These are phyloP conservation scores for Fusarium liriodendri DNA, from an alignment of 2,329 filamentous ascomycete species.

Conservation along the genomic window DNA sequence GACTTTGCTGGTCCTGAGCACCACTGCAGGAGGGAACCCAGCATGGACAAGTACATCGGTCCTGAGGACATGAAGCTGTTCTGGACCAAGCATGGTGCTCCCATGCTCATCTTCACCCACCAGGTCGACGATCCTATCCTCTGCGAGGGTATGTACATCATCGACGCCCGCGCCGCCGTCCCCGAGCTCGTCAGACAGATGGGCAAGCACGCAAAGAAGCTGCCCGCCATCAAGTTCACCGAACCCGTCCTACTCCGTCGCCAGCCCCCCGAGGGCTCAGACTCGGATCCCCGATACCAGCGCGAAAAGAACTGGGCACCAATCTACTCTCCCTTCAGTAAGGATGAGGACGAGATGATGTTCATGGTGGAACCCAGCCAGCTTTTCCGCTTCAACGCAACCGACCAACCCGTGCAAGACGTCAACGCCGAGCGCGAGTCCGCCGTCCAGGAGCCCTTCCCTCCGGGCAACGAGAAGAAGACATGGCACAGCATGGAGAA, in stretches of 20 bases:
- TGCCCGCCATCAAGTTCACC: constrained; percentile 32
- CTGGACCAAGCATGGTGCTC: constrained; percentile 37
- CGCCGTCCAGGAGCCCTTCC: constrained; percentile 34
- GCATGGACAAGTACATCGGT: constrained; percentile 41
- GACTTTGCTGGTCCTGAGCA: constrained; percentile 36
- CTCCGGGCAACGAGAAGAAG: constrained; percentile 23
- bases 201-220: constrained; percentile 30
- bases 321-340: constrained; percentile 29
- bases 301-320: constrained; percentile 41
- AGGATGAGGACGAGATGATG: constrained; percentile 37
- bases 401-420: constrained; percentile 16
- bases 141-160: constrained; percentile 36
- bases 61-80: constrained; percentile 41
- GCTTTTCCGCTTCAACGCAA: constrained; percentile 27
- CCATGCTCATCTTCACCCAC: constrained; percentile 38
- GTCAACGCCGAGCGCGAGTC: constrained; percentile 29
- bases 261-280: constrained; percentile 26
- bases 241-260: constrained; percentile 32
- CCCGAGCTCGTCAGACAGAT: constrained; percentile 30
- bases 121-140: constrained; percentile 39
- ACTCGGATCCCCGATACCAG: constrained; percentile 27
- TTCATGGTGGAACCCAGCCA: constrained; percentile 39
- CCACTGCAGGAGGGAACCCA: constrained; percentile 35
- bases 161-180: constrained; percentile 35
- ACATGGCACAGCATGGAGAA: constrained; percentile 34